Percentiles rank a stretch among this genome's conserved stretches.
These are phyloP conservation scores for Colletotrichum tropicicola DNA, from an alignment of 2,329 filamentous ascomycete genomes.

Conservation along the genomic window DNA sequence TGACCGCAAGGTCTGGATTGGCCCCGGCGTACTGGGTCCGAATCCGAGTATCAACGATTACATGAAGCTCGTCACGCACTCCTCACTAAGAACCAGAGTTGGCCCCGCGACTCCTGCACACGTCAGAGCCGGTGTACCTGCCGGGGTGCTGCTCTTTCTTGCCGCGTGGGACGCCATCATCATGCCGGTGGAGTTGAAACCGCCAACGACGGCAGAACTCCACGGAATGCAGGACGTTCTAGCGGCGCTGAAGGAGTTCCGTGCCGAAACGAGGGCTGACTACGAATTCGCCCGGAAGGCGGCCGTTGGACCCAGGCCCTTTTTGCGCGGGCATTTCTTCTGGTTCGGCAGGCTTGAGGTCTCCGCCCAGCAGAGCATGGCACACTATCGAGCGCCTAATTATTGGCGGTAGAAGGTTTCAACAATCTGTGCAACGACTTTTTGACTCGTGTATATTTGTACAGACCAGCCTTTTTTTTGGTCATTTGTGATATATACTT, in stretches of 20 bases:
- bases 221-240: conserved; percentile 54
- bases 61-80: conserved; percentile 51
- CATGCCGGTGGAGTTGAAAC: conserved; percentile 40
- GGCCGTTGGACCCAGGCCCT: conserved; percentile 1
- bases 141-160: conserved; percentile 54
- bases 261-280: conserved; percentile 42
- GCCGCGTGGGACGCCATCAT: conserved; percentile 62
- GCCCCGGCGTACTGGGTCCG: conserved; percentile 41
- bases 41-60: conserved; percentile 56
- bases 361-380: conserved; percentile 28
- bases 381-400: conserved; percentile 24
- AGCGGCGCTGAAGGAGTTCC: conserved; percentile 49
- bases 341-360: conserved; percentile 51
- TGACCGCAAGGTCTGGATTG: conserved; percentile 57
- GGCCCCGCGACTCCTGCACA: conserved; percentile 60
- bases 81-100: conserved; percentile 45
- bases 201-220: conserved; percentile 42
- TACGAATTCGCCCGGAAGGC: conserved; percentile 34
- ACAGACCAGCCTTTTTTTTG: background rate
- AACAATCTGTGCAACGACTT: background rate
- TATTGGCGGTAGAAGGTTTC: conserved; percentile 18
- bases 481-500: conserved; percentile 24
- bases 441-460: background rate
- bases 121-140: conserved; percentile 58
- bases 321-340: conserved; percentile 47